Conservation (phyloP, 805 yeast genomes). For the Candida silvatica region DNA sequence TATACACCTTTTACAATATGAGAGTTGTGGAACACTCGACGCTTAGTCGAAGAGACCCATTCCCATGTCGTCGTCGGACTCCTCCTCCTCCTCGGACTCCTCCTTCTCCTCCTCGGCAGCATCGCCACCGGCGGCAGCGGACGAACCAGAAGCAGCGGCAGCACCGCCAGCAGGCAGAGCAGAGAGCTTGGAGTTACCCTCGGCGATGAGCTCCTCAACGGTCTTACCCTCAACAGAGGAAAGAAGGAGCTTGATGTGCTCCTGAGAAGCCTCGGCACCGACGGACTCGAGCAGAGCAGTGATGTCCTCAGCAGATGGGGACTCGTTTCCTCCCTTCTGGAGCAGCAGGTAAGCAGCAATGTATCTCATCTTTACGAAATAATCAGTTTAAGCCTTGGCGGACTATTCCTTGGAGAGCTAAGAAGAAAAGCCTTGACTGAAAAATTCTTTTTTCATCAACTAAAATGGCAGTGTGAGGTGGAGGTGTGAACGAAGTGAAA, state of each 20-base stretch:
- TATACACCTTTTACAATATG: not conserved
- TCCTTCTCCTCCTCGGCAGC: constrained; percentile 66
- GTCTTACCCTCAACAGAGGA: constrained; percentile 90
- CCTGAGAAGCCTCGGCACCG: constrained; percentile 92
- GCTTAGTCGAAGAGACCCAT: constrained; percentile 32
- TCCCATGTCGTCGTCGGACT: constrained; percentile 64
- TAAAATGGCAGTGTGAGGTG: too few species aligned
- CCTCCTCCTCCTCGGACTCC: constrained; percentile 55
- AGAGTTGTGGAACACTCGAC: too few species aligned
- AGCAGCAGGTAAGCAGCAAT: constrained; percentile 99
- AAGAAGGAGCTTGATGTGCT: constrained; percentile 73
- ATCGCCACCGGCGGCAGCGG: constrained; percentile 65
- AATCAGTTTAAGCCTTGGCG: constrained; percentile 77
- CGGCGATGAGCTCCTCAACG: constrained; percentile 82
- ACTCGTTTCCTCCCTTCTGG: constrained; percentile 92
- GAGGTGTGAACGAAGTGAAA: too few species aligned
- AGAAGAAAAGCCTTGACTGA: too few species aligned
- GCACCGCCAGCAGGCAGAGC: constrained; percentile 98
- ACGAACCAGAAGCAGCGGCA: constrained; percentile 70
- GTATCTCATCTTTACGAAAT: constrained; percentile 78
- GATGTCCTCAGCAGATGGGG: constrained; percentile 92
- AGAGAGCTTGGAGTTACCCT: constrained; percentile 94
- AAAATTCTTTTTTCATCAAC: too few species aligned
- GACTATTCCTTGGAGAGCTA: constrained; percentile 63
- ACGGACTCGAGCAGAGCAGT: constrained; percentile 84